Evolutionary conservation across 2,329 filamentous ascomycete genomes (phyloP), one percentile per base, ranked within the genome.

Genomic region (Venturia effusa): DNA sequence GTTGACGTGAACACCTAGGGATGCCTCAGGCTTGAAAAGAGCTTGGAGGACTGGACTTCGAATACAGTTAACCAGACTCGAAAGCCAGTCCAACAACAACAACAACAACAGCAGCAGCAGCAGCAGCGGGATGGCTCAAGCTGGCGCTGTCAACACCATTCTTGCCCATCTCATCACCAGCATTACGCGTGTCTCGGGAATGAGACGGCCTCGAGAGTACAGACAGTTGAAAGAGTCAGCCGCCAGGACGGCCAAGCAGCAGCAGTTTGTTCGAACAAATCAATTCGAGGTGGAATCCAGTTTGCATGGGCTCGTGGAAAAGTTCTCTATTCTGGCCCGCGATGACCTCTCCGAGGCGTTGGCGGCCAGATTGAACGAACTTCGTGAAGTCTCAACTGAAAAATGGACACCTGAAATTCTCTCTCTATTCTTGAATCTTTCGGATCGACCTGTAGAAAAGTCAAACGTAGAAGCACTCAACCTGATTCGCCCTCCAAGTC

Each of bases 371-470:
- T 74, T 91, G 17, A 76, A 81, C 45, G 83, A 86, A 66, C 75
- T 96, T 24, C 77, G 81, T 13, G 71, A 75, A 39, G 72, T 75
- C 17, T 78, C 75, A 41, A 81, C 24, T 30, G 30, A 81, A 54
- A 86, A 85, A 74, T 93, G 85, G 83, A 84, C 85, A 6, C 92
- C 92, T 0, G 94, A 97, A 69, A 80, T 89, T 17, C 77, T 97
- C 17, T 86, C 89, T 61, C 75, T 97, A 0, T 76, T 97, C 13
- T 78, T 97, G 8, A 84, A 90, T 66, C 83, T 97, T 0, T 93
- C 93, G 1, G 87, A 96, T 68, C 83, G 87, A 62, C 93, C 94
- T 2, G 83, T 87, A 0, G 82, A 87, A 62, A 87, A 91, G 61
- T 84, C 89, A 0, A 83, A 79, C 4, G 75, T 93, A 0, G 79